phyloP scores from a whole-genome alignment of 169 alveolate species.

The Plasmodium inui region DNA sequence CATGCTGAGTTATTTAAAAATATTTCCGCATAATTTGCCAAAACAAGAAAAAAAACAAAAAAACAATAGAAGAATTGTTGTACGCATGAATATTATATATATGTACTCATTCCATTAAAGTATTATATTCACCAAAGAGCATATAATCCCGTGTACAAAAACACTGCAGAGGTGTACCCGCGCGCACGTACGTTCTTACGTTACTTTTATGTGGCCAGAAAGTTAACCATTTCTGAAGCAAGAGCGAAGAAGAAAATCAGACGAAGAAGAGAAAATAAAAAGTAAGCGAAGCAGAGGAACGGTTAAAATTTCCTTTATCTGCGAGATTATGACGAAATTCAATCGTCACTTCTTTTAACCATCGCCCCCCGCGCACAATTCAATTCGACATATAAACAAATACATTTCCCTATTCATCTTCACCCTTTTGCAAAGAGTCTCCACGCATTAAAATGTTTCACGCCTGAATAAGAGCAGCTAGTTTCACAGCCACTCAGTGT shows the following conservation, averaged over 20 bases:
- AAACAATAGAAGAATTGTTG: not conserved
- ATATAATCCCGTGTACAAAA: not conserved
- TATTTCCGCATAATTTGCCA: not conserved
- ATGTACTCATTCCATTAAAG: not conserved
- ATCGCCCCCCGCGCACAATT: not conserved
- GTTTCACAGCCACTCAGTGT: not conserved
- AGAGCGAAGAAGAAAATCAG: not conserved
- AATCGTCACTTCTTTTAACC: not conserved
- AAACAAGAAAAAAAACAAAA: not conserved
- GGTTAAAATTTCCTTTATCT: not conserved
- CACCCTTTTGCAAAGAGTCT: not conserved
- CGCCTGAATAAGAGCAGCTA: not conserved
- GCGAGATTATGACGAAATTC: not conserved
- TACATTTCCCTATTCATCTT: not conserved
- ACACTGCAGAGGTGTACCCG: not conserved
- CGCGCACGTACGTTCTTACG: not conserved
- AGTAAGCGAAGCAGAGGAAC: not conserved
- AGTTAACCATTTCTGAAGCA: not conserved
- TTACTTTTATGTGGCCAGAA: not conserved
- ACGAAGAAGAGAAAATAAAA: not conserved
- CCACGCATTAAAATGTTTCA: not conserved
- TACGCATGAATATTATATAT: not conserved
- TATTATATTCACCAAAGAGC: not conserved
- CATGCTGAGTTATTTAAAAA: not conserved
- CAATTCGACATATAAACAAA: not conserved